phyloP scores from a whole-genome alignment of 805 yeast species.

The Monosporozyma aquatica region DNA sequence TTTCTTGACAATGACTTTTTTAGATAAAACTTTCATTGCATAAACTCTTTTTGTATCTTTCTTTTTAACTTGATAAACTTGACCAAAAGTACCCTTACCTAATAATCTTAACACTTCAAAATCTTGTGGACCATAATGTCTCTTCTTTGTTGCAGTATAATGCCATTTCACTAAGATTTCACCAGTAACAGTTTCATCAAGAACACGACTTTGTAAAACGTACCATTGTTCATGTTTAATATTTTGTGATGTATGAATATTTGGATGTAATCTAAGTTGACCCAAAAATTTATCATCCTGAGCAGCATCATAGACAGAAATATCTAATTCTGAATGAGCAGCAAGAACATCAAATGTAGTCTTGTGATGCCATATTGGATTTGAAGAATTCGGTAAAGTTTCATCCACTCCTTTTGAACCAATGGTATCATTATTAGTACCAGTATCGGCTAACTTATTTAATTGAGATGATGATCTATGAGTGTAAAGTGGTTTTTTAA shows the following conservation, averaged over 20 bases:
- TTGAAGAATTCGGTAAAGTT: conserved; percentile 2
- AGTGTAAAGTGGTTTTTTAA: conserved; percentile 34
- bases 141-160: conserved; percentile 58
- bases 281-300: conserved; percentile 81
- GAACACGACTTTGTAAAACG: conserved; percentile 58
- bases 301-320: conserved; percentile 83
- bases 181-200: conserved; percentile 71
- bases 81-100: conserved; percentile 97
- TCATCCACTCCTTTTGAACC: neutral
- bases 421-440: conserved; percentile 1
- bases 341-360: conserved; percentile 89
- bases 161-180: conserved; percentile 67
- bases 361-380: conserved; percentile 84
- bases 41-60: conserved; percentile 82
- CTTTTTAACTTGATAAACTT: conserved; percentile 92
- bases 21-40: conserved; percentile 94
- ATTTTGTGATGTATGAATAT: conserved; percentile 28
- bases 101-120: conserved; percentile 83
- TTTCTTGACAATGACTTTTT: conserved; percentile 90
- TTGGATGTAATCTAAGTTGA: conserved; percentile 65
- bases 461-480: conserved; percentile 39
- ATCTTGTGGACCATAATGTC: conserved; percentile 86
- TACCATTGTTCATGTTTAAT: conserved; percentile 62
- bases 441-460: conserved; percentile 19
- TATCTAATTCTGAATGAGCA: conserved; percentile 71